Base-by-base conservation (phyloP, 2,329 filamentous ascomycete species). In the Neonectria magnoliae region DNA sequence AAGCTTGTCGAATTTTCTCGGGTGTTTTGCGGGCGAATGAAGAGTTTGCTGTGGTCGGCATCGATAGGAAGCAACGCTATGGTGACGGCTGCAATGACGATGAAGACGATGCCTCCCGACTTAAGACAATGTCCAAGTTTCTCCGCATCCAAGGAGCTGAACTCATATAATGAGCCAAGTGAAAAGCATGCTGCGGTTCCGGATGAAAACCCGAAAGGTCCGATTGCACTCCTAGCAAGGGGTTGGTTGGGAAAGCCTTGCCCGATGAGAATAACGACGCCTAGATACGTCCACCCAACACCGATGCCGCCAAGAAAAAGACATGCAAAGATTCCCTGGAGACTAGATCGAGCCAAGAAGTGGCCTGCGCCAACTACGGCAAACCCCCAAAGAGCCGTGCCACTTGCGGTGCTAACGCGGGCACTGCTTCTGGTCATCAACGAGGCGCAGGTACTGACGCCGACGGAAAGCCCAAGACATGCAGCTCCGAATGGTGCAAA, bases 221-320 rank as follows among this genome's bases (percentile, higher is more conserved):
- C 61, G 27, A 64, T 56, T 8, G 61, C 61, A 33, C 61, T 60
- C 18, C 61, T 20, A 3, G 56, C 61, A n/a, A 60, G 33, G 20
- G 61, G 50, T 16, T 51, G 56, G 13, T 41, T 51, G 7, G 61
- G 61, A 18, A 64, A 64, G 5, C 42, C 51, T 33, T 64, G 42
- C 4, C 61, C 57, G 9, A 64, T 36, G 20, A 60, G 25, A 11
- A 64, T 44, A 52, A 64, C 51, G 14, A 64, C 61, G n/a, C 50
- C 42, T 2, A 64, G 20, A 29, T 64, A 64, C 1, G 61, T 60
- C 27, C 58, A 51, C 8, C 61, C 61, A 25, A 64, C 56, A n/a
- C 61, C 61, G 16, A 56, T 29, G 4, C 61, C 56, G 3, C 50
- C 61, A 20, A 60, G 1, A 5, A 10, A n/a, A 5, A 59, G n/a